Conservation (phyloP, 306 rosid genomes). For the Cucumis melo region DNA sequence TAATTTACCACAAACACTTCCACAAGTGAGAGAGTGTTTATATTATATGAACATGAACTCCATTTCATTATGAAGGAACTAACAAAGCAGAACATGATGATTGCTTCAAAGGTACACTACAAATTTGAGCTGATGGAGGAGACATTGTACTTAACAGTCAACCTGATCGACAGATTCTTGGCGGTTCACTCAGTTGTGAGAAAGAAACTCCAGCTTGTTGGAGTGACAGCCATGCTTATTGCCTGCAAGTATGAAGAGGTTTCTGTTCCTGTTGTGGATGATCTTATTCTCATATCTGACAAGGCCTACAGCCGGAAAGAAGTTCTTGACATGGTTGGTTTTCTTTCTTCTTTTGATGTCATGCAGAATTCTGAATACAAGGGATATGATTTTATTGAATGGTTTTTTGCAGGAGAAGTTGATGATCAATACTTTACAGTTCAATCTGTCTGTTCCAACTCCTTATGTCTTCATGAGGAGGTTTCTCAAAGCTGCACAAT, state of each 20-base stretch:
- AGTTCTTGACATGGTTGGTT: conserved; percentile 33
- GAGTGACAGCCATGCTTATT: conserved; percentile 47
- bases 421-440: conserved; percentile 36
- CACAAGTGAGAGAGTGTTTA: neutral
- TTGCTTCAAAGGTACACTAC: conserved; percentile 35
- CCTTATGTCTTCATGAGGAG: conserved; percentile 45
- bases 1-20: neutral
- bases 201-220: conserved; percentile 50
- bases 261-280: conserved; percentile 48
- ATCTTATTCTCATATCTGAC: conserved; percentile 46
- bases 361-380: neutral
- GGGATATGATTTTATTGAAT: neutral
- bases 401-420: conserved; percentile 30
- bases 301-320: conserved; percentile 38
- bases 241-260: conserved; percentile 57
- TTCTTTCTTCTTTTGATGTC: neutral
- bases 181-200: conserved; percentile 26
- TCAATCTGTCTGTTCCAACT: conserved; percentile 47
- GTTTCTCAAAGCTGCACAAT: conserved; percentile 44
- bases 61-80: neutral
- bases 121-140: conserved; percentile 56
- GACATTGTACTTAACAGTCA: conserved; percentile 42
- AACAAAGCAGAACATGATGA: neutral
- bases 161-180: conserved; percentile 42
- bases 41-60: neutral